Conservation (phyloP, 2,329 filamentous ascomycete species). For the Aspergillus aculeatus region DNA sequence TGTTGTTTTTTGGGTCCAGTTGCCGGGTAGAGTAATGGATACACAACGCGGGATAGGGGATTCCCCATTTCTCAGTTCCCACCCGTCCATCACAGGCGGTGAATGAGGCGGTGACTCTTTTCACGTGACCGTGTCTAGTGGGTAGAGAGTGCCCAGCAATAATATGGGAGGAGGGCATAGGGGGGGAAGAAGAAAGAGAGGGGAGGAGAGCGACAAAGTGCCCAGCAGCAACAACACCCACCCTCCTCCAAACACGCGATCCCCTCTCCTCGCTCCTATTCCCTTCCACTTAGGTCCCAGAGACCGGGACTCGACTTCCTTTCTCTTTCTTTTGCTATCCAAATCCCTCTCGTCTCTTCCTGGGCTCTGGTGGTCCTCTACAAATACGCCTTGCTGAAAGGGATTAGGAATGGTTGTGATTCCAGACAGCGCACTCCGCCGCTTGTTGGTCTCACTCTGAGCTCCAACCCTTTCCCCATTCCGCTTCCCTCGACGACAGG, state of each 20-base stretch:
- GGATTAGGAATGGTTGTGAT: conserved; percentile 31
- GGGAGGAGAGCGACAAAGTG: conserved; percentile 31
- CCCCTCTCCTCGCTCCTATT: conserved; percentile 14
- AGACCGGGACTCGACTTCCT: not conserved
- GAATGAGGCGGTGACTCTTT: conserved; percentile 14
- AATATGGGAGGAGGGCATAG: conserved; percentile 5
- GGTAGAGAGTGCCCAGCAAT: conserved; percentile 17
- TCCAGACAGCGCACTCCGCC: conserved; percentile 35
- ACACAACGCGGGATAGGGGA: not conserved
- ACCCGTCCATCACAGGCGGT: conserved; percentile 16
- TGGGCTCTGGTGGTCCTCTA: conserved; percentile 3
- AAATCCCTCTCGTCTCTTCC: conserved; percentile 1
- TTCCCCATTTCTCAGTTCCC: not conserved
- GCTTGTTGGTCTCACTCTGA: conserved; percentile 36
- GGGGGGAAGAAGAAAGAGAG: conserved; percentile 29
- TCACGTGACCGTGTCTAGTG: conserved; percentile 24
- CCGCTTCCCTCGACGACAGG: conserved; percentile 18
- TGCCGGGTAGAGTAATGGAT: not conserved
- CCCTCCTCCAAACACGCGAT: conserved; percentile 24
- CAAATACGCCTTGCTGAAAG: conserved; percentile 11
- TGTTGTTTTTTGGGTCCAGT: not conserved
- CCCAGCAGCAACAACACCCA: conserved; percentile 24
- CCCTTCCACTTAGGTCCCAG: conserved; percentile 4
- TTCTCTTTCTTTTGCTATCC: not conserved
- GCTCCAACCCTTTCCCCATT: conserved; percentile 24